Conservation (phyloP, 164 flowering plant species). For the Tetrastigma voinierianum region DNA sequence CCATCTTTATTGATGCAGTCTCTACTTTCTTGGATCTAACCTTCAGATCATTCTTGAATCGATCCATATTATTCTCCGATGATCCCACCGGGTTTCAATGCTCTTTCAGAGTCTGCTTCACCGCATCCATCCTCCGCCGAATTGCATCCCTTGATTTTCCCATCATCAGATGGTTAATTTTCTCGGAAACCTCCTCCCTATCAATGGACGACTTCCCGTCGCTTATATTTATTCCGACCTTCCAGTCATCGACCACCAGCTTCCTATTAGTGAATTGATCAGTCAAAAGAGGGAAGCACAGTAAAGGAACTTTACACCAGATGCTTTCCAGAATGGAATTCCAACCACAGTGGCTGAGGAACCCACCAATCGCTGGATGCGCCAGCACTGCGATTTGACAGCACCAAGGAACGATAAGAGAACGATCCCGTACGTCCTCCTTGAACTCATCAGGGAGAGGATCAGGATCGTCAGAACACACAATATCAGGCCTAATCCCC, state of each 20-base stretch:
- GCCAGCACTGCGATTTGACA: conserved; percentile 48
- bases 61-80: conserved; percentile 43
- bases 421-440: conserved; percentile 30
- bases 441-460: conserved; percentile 48
- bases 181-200: conserved; percentile 39
- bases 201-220: conserved; percentile 15
- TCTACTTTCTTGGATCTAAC: conserved; percentile 6
- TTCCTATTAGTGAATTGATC: conserved; percentile 84
- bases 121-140: conserved; percentile 24
- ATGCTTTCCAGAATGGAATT: conserved; percentile 70
- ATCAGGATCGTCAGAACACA: conserved; percentile 44
- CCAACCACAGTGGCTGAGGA: conserved; percentile 85
- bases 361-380: conserved; percentile 70
- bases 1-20: neutral
- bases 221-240: conserved; percentile 49
- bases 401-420: conserved; percentile 71
- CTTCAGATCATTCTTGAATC: conserved; percentile 40
- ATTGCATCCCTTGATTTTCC: conserved; percentile 31
- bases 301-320: conserved; percentile 56
- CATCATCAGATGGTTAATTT: conserved; percentile 43
- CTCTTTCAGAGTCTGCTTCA: conserved; percentile 40
- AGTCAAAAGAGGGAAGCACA: conserved; percentile 66
- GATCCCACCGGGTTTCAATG: conserved; percentile 44
- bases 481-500: conserved; percentile 80
- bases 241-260: conserved; percentile 78